Conservation (phyloP, 305 asterid species). For the Fraxinus sp. region DNA sequence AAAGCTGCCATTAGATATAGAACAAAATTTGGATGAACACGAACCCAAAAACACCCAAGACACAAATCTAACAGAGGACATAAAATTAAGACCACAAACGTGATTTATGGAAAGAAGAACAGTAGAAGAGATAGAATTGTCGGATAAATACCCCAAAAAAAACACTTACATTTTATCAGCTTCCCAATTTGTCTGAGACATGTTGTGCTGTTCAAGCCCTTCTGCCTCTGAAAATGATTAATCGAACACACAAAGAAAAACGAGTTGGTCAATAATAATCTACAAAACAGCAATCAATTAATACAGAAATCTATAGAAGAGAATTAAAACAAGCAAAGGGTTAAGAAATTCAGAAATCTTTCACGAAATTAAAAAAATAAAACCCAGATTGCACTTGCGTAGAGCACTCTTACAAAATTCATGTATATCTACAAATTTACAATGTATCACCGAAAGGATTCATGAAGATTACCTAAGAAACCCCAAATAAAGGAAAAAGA, state of each 20-base stretch:
- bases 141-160: neutral
- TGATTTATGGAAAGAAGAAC: conserved; percentile 5
- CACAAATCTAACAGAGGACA: conserved; percentile 13
- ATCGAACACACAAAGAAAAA: conserved; percentile 23
- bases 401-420: neutral
- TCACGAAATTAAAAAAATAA: neutral
- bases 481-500: conserved; percentile 11
- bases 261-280: neutral
- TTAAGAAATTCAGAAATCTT: conserved; percentile 19
- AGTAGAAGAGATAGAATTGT: neutral
- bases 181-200: conserved; percentile 99
- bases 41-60: neutral
- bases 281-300: neutral
- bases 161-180: conserved; percentile 87
- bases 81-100: conserved; percentile 9
- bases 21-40: neutral
- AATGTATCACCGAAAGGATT: conserved; percentile 6
- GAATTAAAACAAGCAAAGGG: conserved; percentile 8
- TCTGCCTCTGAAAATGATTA: conserved; percentile 27
- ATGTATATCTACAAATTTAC: neutral
- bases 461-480: conserved; percentile 26
- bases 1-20: neutral
- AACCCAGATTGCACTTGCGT: neutral
- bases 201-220: conserved; percentile 32
- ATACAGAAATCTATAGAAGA: conserved; percentile 20